These are phyloP conservation scores for Bisporella sp. DNA, from an alignment of 2,329 filamentous ascomycete species.

Conservation along the genomic window DNA sequence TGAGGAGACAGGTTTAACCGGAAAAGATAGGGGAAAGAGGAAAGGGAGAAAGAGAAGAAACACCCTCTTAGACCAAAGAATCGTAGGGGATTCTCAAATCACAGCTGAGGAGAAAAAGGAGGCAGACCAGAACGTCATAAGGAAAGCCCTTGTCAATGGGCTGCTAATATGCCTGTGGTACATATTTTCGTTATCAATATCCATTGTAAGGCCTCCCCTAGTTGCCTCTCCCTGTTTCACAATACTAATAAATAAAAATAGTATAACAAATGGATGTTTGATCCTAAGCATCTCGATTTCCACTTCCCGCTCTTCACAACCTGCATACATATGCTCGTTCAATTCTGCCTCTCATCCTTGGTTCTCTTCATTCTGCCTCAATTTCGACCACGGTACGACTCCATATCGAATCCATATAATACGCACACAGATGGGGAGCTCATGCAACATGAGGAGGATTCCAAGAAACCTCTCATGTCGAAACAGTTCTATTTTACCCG, in stretches of 20 bases:
- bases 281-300: conserved; percentile 76
- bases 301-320: conserved; percentile 94
- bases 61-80: conserved; percentile 61
- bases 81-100: conserved; percentile 51
- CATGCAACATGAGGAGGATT: conserved; percentile 22
- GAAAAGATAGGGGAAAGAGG: conserved; percentile 62
- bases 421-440: conserved; percentile 23
- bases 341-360: conserved; percentile 71
- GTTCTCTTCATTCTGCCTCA: conserved; percentile 80
- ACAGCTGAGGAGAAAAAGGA: conserved; percentile 68
- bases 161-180: conserved; percentile 81
- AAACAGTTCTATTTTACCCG: conserved; percentile 87
- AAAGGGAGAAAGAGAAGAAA: conserved; percentile 60
- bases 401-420: conserved; percentile 26
- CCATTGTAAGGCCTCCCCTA: conserved; percentile 55
- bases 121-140: conserved; percentile 68
- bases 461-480: conserved; percentile 60
- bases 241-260: conserved; percentile 28
- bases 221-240: background rate
- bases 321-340: conserved; percentile 89
- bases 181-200: conserved; percentile 87
- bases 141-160: conserved; percentile 65
- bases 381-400: conserved; percentile 58
- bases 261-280: conserved; percentile 99
- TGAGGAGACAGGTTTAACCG: conserved; percentile 82